Evolutionary conservation across 768 basidiomycete genomes (phyloP), one percentile per base, ranked within the genome.

Genomic region (Rhodosporidiobolus sp.): DNA sequence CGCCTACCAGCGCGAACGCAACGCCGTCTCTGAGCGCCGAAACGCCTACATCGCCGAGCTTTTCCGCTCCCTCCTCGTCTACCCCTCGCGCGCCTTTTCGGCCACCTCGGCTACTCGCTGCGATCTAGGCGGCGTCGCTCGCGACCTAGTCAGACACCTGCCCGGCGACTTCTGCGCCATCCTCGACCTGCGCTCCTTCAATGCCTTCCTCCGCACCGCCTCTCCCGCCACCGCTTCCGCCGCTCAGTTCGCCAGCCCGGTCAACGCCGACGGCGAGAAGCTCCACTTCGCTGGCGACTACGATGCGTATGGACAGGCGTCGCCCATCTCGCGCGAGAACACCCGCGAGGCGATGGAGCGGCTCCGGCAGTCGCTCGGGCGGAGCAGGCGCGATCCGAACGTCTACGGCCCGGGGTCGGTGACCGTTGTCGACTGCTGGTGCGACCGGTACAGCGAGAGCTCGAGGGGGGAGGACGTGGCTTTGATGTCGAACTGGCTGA

Each of bases 121-220:
- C 45, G 16, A 16, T 45, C 9, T 46, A 6, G 4, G 1, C 20
- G 43, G 54, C 28, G 19, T 22, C 10, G 28, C 22, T 16, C 2
- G 0, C 30, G 24, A 65, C 45, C 22, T 65, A 16, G 22, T 17
- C 20, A 4, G 19, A 4, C 28, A 28, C 26, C 48, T 54, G 3
- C 20, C 19, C 9, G 34, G 32, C 30, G 64, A 65, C 64, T 65
- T 56, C 24, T 28, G 38, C 46, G 45, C 54, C 54, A 20, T 65
- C 30, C 64, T 65, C 45, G 64, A 65, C 64, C 14, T 55, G 4
- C 64, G 52, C 28, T 19, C 14, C 63, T 55, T 64, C 38, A 43
- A 43, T 34, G 3, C 38, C 38, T 43, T 43, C 38, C 7, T 43
- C 38, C 38, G 38, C 7, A 7, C 10, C 12, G 16, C 62, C 19